Conservation (phyloP, 1,284 basidiomycete genomes). For the Mycosarcoma mackinlayi region DNA sequence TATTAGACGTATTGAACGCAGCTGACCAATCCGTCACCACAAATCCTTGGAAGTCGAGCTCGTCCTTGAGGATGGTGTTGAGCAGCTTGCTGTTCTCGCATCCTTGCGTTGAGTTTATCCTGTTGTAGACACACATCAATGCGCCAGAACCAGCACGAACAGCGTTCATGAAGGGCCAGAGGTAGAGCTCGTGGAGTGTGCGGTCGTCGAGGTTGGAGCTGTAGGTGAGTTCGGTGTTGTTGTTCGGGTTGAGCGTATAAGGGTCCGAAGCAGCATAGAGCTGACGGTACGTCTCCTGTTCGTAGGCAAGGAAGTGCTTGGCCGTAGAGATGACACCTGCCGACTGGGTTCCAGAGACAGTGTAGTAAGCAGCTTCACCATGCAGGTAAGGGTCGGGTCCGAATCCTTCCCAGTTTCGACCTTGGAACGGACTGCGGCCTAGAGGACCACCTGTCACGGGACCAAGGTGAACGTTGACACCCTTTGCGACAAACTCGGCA, state of each 20-base stretch:
- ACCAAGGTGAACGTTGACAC: conserved; percentile 41
- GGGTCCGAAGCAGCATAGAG: conserved; percentile 36
- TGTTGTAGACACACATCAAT: conserved; percentile 42
- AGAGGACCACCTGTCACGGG: conserved; percentile 66
- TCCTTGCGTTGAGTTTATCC: conserved; percentile 22
- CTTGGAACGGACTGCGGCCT: conserved; percentile 37
- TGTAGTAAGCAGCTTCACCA: conserved; percentile 42
- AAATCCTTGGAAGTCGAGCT: conserved; percentile 45
- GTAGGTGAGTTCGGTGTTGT: conserved; percentile 69
- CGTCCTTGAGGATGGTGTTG: conserved; percentile 48
- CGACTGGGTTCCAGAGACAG: conserved; percentile 36
- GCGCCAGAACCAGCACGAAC: conserved; percentile 38
- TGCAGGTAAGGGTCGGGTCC: conserved; percentile 44
- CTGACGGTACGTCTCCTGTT: conserved; percentile 43
- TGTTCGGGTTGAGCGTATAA: conserved; percentile 43
- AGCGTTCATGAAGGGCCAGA: conserved; percentile 49
- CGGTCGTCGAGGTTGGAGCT: conserved; percentile 41
- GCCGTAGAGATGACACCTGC: conserved; percentile 37
- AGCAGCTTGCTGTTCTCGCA: conserved; percentile 29
- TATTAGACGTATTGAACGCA: conserved; percentile 38
- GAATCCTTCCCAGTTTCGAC: conserved; percentile 47
- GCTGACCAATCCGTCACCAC: conserved; percentile 45
- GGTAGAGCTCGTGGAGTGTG: conserved; percentile 47
- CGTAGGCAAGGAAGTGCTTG: conserved; percentile 50
- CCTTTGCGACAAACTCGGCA: conserved; percentile 41